These are phyloP conservation scores for Asclepias syriaca DNA, from an alignment of 257 asterid species.

Conservation along the genomic window DNA sequence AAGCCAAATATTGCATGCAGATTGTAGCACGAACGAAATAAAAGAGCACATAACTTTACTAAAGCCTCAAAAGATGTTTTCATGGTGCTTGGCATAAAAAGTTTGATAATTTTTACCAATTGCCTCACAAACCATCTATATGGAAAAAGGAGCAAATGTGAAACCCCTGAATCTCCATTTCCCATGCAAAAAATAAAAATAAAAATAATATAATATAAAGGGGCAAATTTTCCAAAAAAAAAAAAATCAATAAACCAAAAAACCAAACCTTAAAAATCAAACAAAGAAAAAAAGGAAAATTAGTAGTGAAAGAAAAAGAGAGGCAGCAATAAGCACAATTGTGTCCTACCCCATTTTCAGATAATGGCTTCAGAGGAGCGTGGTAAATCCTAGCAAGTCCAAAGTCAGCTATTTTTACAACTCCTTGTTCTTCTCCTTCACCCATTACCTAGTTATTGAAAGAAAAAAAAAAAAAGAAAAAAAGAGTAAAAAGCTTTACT, in stretches of 20 bases:
- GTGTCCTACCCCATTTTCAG: constrained; percentile 83
- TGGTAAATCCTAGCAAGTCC: constrained; percentile 98
- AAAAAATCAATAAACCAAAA: not conserved
- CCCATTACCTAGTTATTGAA: constrained; percentile 79
- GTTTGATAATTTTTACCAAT: not conserved
- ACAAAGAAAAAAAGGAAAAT: constrained; percentile 7
- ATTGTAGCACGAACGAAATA: too few species aligned
- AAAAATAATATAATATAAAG: not conserved
- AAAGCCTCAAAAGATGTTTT: too few species aligned
- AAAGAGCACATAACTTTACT: too few species aligned
- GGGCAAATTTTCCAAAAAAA: not conserved
- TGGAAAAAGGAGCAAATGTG: too few species aligned
- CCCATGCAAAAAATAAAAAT: not conserved
- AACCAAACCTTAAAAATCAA: constrained; percentile 7
- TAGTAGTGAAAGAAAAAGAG: not conserved
- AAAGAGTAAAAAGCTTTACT: constrained; percentile 13
- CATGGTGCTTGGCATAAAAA: too few species aligned
- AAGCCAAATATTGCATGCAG: not conserved
- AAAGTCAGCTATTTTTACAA: constrained; percentile 93
- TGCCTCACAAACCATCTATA: too few species aligned
- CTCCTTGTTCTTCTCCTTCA: constrained; percentile 95
- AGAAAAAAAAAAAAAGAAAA: constrained; percentile 10
- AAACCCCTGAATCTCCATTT: not conserved
- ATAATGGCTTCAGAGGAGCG: constrained; percentile 81
- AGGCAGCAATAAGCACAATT: constrained; percentile 1